phyloP scores from a whole-genome alignment of 2,329 filamentous ascomycete genomes.

The Aspergillus melleus region DNA sequence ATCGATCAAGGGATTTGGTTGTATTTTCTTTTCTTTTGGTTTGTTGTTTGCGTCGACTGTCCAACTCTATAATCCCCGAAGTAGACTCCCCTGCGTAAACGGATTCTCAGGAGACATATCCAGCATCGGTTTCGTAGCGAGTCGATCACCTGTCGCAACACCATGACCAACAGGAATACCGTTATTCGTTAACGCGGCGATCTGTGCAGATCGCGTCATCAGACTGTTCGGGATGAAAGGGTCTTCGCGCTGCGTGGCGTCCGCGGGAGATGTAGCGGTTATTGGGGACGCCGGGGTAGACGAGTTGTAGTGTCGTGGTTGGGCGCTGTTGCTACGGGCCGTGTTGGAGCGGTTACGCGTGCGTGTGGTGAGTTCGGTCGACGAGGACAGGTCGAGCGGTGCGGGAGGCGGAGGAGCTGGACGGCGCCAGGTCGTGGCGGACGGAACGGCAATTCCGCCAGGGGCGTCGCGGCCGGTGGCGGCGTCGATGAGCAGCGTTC shows the following conservation, averaged over 20 bases:
- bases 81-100: conserved; percentile 48
- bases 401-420: conserved; percentile 5
- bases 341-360: conserved; percentile 37
- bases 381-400: conserved; percentile 13
- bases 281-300: conserved; percentile 11
- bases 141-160: conserved; percentile 41
- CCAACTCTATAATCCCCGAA: conserved; percentile 21
- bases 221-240: conserved; percentile 41
- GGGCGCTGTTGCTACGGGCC: conserved; percentile 27
- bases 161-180: conserved; percentile 35
- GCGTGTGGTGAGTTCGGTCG: conserved; percentile 9
- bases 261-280: conserved; percentile 7
- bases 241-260: conserved; percentile 14
- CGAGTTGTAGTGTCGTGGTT: conserved; percentile 10
- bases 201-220: conserved; percentile 29
- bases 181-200: conserved; percentile 15
- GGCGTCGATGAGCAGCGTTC: conserved; percentile 41
- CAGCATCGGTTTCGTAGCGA: conserved; percentile 43
- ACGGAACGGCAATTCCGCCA: conserved; percentile 36
- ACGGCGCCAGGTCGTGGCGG: conserved; percentile 42
- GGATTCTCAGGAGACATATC: conserved; percentile 43
- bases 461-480: conserved; percentile 42
- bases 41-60: too few relatives aligned
- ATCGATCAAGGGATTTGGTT: too few relatives aligned
- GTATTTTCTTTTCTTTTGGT: too few relatives aligned